A percentile compares a stretch with the other conserved stretches of the same genome.
phyloP scores from a whole-genome alignment of 768 basidiomycete species.

The Piloderma croceum region DNA sequence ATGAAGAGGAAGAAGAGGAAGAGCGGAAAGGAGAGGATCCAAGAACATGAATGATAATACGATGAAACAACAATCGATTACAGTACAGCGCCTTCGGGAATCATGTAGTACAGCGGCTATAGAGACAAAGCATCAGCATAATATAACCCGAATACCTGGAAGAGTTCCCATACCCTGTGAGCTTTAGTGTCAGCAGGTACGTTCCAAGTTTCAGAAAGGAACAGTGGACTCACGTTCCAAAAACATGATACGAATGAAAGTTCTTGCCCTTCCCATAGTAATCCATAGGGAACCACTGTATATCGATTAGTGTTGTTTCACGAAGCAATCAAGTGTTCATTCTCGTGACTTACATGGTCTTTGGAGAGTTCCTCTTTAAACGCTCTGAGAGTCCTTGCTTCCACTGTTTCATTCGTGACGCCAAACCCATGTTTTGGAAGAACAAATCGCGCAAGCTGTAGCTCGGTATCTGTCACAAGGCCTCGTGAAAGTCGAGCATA shows the following conservation, averaged over 20 bases:
- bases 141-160: too few relatives aligned
- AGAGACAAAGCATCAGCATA: too few relatives aligned
- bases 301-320: neutral
- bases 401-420: slow-evolving; percentile 52
- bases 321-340: neutral
- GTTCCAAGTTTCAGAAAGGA: neutral
- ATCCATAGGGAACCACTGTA: slow-evolving; percentile 71
- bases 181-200: too few relatives aligned
- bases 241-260: slow-evolving; percentile 76
- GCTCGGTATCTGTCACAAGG: slow-evolving; percentile 84
- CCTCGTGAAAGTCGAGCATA: slow-evolving; percentile 81
- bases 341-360: slow-evolving; percentile 46
- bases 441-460: slow-evolving; percentile 83
- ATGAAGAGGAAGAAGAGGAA: slow-evolving; percentile 14
- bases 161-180: too few relatives aligned
- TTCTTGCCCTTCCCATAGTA: slow-evolving; percentile 65
- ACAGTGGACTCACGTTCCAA: slow-evolving; percentile 49
- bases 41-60: slow-evolving; percentile 13
- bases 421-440: slow-evolving; percentile 53
- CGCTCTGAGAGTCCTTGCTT: slow-evolving; percentile 61
- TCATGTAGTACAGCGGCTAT: slow-evolving; percentile 39
- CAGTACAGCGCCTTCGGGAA: slow-evolving; percentile 29
- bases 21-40: slow-evolving; percentile 11
- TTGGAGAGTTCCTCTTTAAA: slow-evolving; percentile 62
- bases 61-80: too few relatives aligned